Evolutionary conservation across 176 grass and related monocot genomes (phyloP).

Genomic region (Juncus effusus): DNA sequence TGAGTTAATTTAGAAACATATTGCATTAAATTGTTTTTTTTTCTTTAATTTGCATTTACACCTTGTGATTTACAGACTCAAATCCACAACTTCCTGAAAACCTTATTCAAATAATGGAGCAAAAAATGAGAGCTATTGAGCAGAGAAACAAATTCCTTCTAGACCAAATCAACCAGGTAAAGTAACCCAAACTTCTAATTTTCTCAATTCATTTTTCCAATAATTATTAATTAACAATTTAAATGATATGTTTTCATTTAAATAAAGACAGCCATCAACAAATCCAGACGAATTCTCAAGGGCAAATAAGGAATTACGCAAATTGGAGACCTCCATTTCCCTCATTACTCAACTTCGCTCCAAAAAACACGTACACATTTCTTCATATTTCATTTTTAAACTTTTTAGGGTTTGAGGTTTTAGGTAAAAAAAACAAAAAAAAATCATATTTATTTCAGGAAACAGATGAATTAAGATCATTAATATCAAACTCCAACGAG

Average conservation of each 20-base stretch:
- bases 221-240: background rate
- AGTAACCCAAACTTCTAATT: too few relatives aligned
- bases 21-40: background rate
- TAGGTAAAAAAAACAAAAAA: background rate
- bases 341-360: slow-evolving; percentile 48
- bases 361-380: slow-evolving; percentile 47
- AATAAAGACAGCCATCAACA: slow-evolving; percentile 58
- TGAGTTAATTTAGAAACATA: slow-evolving; percentile 2
- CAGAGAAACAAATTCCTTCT: slow-evolving; percentile 59
- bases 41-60: background rate
- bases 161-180: slow-evolving; percentile 72
- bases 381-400: background rate
- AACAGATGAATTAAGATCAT: slow-evolving; percentile 57
- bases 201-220: background rate
- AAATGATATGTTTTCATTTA: slow-evolving; percentile 25
- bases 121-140: slow-evolving; percentile 65
- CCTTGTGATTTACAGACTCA: slow-evolving; percentile 37
- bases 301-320: slow-evolving; percentile 72
- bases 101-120: slow-evolving; percentile 70
- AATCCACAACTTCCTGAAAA: slow-evolving; percentile 45
- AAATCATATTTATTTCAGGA: slow-evolving; percentile 37
- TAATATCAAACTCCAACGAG: slow-evolving; percentile 48
- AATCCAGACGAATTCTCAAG: slow-evolving; percentile 54
- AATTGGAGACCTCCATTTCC: slow-evolving; percentile 42
- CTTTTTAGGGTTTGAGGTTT: background rate